Evolutionary conservation across 2,329 filamentous ascomycete species (phyloP), one percentile per base, ranked within the genome.

Genomic region (Chaetomium strumarium): DNA sequence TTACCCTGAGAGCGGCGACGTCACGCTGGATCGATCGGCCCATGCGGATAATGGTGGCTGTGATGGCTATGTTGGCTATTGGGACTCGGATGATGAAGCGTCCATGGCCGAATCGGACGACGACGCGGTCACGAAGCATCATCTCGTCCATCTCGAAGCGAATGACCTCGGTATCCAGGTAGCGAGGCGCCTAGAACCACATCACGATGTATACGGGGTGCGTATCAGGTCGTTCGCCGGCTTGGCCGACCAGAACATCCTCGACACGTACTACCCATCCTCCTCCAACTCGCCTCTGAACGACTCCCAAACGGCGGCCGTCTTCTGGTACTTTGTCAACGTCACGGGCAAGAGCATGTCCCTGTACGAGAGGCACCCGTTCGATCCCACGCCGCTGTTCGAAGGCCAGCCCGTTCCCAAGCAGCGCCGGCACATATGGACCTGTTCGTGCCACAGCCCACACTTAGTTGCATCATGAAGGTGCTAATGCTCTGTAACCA

Each of bases 301-400:
- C 60, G 90, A 96, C 58, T 79, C 83, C 2, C 84, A 86, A 58
- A 92, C 89, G 11, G 85, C 89, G 13, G 80, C 85, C 30, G 84
- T 96, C 7, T 97, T 97, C 67, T 86, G 86, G 67, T 90, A 97
- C 68, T 97, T 96, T 67, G 83, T 97, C 43, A 86, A 90, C 60
- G 86, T 93, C 7, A 95, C 90, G 2, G 91, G 86, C 0, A 88
- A 90, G 1, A 87, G 82, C 59, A 81, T 97, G 65, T 95, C 91
- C 1, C 78, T 95, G 29, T 96, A 89, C 65, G 91, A 97, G 68
- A 79, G 92, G 49, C 84, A 91, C 66, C 84, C 88, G 2, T 79
- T 84, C 51, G 88, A 92, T 63, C 79, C 88, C 1, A 79, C 82
- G 1, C 77, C 84, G 7, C 76, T 87, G 30, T 84, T 88, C 60